phyloP scores from a whole-genome alignment of 805 yeast genomes.

The Jamesozyma rosinii region DNA sequence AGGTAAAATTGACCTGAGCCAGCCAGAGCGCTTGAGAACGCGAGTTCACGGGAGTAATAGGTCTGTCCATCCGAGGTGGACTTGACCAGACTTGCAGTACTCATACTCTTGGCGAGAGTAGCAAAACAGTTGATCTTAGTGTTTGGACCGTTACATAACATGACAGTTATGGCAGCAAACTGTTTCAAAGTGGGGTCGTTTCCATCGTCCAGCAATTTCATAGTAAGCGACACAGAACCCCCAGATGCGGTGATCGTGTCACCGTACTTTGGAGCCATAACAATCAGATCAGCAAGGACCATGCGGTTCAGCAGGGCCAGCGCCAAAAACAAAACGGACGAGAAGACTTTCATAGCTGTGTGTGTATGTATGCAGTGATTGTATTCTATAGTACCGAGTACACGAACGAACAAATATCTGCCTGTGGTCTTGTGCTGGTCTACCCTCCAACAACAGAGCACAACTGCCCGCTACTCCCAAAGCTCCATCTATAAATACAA shows the following conservation, averaged over 20 bases:
- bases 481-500: too few species aligned
- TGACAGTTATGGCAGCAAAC: constrained; percentile 40
- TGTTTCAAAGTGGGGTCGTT: constrained; percentile 38
- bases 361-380: too few species aligned
- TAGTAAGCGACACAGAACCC: constrained; percentile 22
- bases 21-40: constrained; percentile 37
- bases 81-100: constrained; percentile 25
- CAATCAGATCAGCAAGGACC: constrained; percentile 21
- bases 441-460: too few species aligned
- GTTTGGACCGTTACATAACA: constrained; percentile 63
- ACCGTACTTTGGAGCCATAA: constrained; percentile 20
- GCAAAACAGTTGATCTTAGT: constrained; percentile 35
- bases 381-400: too few species aligned
- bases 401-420: too few species aligned
- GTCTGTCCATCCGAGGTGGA: constrained; percentile 13
- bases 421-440: too few species aligned
- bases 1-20: constrained; percentile 63
- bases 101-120: constrained; percentile 24
- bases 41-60: constrained; percentile 33
- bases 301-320: neutral
- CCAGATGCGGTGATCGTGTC: constrained; percentile 17
- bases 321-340: neutral
- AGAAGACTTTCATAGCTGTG: neutral
- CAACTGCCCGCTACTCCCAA: too few species aligned
- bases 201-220: constrained; percentile 53